Conservation (phyloP, 2,329 filamentous ascomycete species). For the Penicillium sp. region DNA sequence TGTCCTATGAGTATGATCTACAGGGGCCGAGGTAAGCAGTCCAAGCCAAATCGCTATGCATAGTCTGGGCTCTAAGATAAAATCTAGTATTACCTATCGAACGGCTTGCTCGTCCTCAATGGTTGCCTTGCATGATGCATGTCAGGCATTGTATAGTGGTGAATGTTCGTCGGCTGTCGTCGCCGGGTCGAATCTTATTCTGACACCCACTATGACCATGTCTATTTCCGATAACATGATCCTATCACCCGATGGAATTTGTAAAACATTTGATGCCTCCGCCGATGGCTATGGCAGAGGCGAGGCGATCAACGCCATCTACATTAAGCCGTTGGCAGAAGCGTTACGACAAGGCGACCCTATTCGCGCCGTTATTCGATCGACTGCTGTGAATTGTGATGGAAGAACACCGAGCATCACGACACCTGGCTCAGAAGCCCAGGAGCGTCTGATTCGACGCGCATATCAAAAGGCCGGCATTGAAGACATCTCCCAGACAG, state of each 20-base stretch:
- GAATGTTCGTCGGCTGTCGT: slow-evolving; percentile 36
- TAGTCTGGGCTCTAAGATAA: neutral
- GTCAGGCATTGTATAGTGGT: slow-evolving; percentile 26
- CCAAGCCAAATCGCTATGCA: neutral
- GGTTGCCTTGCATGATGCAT: slow-evolving; percentile 39
- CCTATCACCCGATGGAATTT: slow-evolving; percentile 50
- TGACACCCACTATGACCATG: slow-evolving; percentile 32
- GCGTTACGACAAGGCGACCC: slow-evolving; percentile 50
- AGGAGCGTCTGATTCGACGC: slow-evolving; percentile 1
- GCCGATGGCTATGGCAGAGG: slow-evolving; percentile 58
- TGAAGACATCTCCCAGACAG: slow-evolving; percentile 12
- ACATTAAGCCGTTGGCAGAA: slow-evolving; percentile 52
- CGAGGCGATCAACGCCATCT: slow-evolving; percentile 52
- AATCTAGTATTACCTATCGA: slow-evolving; percentile 37
- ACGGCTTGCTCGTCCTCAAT: slow-evolving; percentile 49
- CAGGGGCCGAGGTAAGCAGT: slow-evolving; percentile 28
- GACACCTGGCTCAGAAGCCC: slow-evolving; percentile 3
- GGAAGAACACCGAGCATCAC: slow-evolving; percentile 32
- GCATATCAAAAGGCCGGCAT: slow-evolving; percentile 14
- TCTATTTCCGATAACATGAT: slow-evolving; percentile 32
- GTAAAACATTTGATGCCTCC: slow-evolving; percentile 51
- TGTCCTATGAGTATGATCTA: slow-evolving; percentile 32
- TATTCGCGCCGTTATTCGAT: slow-evolving; percentile 41
- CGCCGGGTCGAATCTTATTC: slow-evolving; percentile 42
- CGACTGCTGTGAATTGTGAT: slow-evolving; percentile 35